Evolutionary conservation across 257 asterid genomes (phyloP), one percentile per base, ranked within the genome.

Genomic region (Nicotiana obtusifolia): DNA sequence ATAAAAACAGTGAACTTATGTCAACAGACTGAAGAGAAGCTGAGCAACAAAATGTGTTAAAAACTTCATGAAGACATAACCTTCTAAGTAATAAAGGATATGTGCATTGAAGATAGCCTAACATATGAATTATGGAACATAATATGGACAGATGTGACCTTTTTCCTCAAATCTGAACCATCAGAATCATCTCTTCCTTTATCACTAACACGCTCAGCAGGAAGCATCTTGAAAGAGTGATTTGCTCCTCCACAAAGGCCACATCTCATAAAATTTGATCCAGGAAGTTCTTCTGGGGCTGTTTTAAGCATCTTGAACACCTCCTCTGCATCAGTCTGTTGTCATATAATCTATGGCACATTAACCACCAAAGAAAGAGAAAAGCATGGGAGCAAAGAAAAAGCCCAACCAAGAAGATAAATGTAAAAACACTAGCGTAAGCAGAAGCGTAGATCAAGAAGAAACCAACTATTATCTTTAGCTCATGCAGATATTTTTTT

Each of bases 241-340:
- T 95, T n/a, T 49, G 91, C 86, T 84, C 94, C 93, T 67, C 99
- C 97, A 84, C 99, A 96, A 82, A 90, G 87, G 64, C 98, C 97
- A 91, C 99, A 96, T 87, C 93, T 89, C 88, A 88, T 81, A 22
- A 91, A 85, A 82, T 85, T 88, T 81, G 90, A 81, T 78, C 84
- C 90, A 78, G 90, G 84, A 85, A 80, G 87, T 53, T 92, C 93
- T 84, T 78, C 67, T 78, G 85, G 84, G 77, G 86, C 24, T 17
- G 93, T 76, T 88, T 80, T 93, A 84, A 96, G 82, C 81, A 89
- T 88, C 75, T 85, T 87, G 85, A 91, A 94, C 94, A 92, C 89
- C 90, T 82, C 89, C 88, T 93, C 97, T 68, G 99, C 98, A 82
- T 94, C 98, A 89, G 86, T 86, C 99, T 96, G 91, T 53, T 26